A percentile compares a stretch with the other conserved stretches of the same genome.
Conservation (phyloP, 352 stramenopile species). For the Thalassiosira livingstoniorum region DNA sequence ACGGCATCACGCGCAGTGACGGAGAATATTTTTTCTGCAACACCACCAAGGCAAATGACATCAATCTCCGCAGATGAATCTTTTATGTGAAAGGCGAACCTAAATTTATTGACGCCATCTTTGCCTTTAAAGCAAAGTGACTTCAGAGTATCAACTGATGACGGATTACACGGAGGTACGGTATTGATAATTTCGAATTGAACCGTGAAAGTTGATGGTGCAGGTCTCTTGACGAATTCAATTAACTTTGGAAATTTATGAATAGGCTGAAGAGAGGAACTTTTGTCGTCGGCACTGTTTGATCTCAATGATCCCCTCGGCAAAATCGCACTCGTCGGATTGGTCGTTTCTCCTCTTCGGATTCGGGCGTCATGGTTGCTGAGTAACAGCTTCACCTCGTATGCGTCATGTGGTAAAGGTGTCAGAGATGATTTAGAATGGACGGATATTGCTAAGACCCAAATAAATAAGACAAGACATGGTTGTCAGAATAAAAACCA, state of each 20-base stretch:
- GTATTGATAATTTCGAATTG: conserved; percentile 55
- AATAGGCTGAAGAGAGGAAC: neutral
- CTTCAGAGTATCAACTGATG: conserved; percentile 28
- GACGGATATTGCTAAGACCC: conserved; percentile 48
- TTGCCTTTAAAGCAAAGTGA: conserved; percentile 47
- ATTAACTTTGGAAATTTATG: conserved; percentile 37
- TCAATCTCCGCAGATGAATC: conserved; percentile 63
- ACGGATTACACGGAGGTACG: conserved; percentile 42
- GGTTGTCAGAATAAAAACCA: no score
- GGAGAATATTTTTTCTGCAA: conserved; percentile 48
- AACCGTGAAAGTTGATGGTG: conserved; percentile 48
- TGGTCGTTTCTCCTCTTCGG: conserved; percentile 37
- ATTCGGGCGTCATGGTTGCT: conserved; percentile 49
- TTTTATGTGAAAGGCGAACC: conserved; percentile 60
- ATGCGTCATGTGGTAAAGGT: conserved; percentile 53
- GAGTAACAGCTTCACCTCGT: conserved; percentile 58
- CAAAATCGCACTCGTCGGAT: conserved; percentile 59
- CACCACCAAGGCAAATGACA: conserved; percentile 59
- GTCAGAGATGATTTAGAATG: conserved; percentile 62
- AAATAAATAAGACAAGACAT: no score
- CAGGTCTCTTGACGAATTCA: conserved; percentile 42
- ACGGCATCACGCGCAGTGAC: conserved; percentile 35
- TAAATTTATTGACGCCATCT: conserved; percentile 38
- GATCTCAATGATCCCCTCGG: conserved; percentile 24
- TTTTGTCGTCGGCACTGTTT: neutral